Evolutionary conservation across 805 yeast genomes (phyloP), one percentile per base, ranked within the genome.

Genomic region (Hanseniaspora lindneri): DNA sequence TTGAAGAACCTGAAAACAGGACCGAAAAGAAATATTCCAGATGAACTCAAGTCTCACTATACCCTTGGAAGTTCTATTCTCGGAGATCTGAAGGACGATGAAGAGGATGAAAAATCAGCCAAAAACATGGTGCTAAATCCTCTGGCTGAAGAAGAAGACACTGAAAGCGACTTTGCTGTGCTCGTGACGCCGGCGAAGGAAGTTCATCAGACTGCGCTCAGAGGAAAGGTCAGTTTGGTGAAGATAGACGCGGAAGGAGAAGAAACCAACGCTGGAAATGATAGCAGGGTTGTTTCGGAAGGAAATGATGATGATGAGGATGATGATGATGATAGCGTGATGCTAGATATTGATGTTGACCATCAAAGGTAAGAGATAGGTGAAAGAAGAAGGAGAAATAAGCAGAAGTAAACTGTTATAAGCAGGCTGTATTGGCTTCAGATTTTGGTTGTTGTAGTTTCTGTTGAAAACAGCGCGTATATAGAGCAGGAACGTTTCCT

Each of bases 161-260:
- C 71, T 41, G 67, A 66, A 52, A 73, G 75, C n/a, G 67, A 70
- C 17, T 69, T 70, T 51, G 63, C 67, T 17, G 72, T 72, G n/a
- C 32, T 29, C 19, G 47, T 39, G 30, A 49, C 41, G 8, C 53
- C 24, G 13, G 48, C 24, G 14, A 34, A 24, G 41, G 48, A 39
- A 29, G 41, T 9, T 14, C 52, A 53, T 19, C 49, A 53, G 25
- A 58, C 62, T 19, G 55, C 60, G 16, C 44, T 55, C 44, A 60
- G 55, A 30, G 56, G 52, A 55, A 54, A 52, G 51, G 39, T 53
- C 50, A 51, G 52, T 21, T 42, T 84, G 52, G 81, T 84, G 1
- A 62, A 61, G 41, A 60, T 59, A 40, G 51, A 44, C 6, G 61
- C 55, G 37, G 56, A 54, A 7, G 62, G 55, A n/a, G 51, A 49